Conservation (phyloP, 2,329 filamentous ascomycete species). For the Echinosphaeria canescens region DNA sequence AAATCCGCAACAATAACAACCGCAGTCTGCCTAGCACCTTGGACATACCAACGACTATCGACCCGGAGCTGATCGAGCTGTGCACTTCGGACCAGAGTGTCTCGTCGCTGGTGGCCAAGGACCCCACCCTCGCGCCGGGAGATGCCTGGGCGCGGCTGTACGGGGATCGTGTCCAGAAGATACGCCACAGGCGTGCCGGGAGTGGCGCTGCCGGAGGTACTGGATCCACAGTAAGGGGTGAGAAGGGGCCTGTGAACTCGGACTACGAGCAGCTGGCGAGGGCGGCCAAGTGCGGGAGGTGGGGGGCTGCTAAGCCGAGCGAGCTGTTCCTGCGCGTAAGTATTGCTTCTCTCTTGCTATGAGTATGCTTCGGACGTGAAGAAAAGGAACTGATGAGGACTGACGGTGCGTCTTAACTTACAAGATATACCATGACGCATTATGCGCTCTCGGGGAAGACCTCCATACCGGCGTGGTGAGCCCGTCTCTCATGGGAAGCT, state of each 20-base stretch:
- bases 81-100: constrained; percentile 31
- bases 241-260: no score
- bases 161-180: constrained; percentile 8
- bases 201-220: no score
- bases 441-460: constrained; percentile 30
- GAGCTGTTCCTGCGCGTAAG: constrained; percentile 40
- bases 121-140: constrained; percentile 27
- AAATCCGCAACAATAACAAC: no score
- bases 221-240: no score
- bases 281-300: constrained; percentile 41
- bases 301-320: constrained; percentile 40
- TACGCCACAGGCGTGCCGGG: no score
- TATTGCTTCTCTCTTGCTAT: no score
- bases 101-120: constrained; percentile 29
- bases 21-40: no score
- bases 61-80: constrained; percentile 14
- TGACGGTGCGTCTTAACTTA: constrained; percentile 1
- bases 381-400: background rate
- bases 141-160: constrained; percentile 35
- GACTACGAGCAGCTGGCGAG: constrained; percentile 27
- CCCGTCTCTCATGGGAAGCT: constrained; percentile 25
- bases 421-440: constrained; percentile 41
- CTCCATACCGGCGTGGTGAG: constrained; percentile 26
- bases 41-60: background rate
- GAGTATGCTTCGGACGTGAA: background rate